Percentiles rank a stretch among this genome's conserved stretches.
Evolutionary conservation across 371 early-diverging fungal species (phyloP).

Genomic region (Circinella umbellata): DNA sequence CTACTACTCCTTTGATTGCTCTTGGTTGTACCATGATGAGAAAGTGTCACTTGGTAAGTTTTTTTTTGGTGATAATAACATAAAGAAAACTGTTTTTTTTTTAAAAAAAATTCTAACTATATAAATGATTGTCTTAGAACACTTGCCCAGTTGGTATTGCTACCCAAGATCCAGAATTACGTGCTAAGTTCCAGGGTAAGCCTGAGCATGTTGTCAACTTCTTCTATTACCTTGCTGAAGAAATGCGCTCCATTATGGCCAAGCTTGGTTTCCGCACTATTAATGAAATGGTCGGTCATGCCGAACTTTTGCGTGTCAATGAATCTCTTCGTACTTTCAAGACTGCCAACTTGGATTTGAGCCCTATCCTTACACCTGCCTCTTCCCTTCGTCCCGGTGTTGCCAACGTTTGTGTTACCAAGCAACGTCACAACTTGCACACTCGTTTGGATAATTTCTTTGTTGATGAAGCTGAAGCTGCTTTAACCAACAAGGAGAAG

Average conservation of each 20-base stretch:
- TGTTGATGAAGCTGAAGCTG: constrained; percentile 79
- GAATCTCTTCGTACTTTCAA: constrained; percentile 78
- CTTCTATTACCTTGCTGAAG: constrained; percentile 97
- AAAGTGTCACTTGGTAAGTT: constrained; percentile 58
- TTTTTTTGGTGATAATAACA: not conserved
- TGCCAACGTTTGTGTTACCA: constrained; percentile 78
- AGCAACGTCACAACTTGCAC: constrained; percentile 89
- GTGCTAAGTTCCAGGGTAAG: constrained; percentile 91
- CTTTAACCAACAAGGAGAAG: constrained; percentile 64
- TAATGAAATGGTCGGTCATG: constrained; percentile 94
- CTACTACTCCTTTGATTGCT: constrained; percentile 96
- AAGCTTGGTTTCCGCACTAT: constrained; percentile 91
- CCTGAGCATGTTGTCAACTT: constrained; percentile 98
- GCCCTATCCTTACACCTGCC: constrained; percentile 89
- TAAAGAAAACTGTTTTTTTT: not conserved
- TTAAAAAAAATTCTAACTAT: not conserved
- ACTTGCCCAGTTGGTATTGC: constrained; percentile 98
- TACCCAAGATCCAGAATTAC: constrained; percentile 94
- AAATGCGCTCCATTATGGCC: constrained; percentile 92
- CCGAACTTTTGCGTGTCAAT: constrained; percentile 83
- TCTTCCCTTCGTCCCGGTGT: constrained; percentile 86
- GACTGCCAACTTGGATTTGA: constrained; percentile 86
- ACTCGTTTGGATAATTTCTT: constrained; percentile 66
- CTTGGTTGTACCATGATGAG: constrained; percentile 97
- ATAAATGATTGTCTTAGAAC: constrained; percentile 47